Percentiles rank a stretch among this genome's conserved stretches.
These are phyloP conservation scores for Aeschynomene evenia DNA, from an alignment of 306 rosid species.

Conservation along the genomic window DNA sequence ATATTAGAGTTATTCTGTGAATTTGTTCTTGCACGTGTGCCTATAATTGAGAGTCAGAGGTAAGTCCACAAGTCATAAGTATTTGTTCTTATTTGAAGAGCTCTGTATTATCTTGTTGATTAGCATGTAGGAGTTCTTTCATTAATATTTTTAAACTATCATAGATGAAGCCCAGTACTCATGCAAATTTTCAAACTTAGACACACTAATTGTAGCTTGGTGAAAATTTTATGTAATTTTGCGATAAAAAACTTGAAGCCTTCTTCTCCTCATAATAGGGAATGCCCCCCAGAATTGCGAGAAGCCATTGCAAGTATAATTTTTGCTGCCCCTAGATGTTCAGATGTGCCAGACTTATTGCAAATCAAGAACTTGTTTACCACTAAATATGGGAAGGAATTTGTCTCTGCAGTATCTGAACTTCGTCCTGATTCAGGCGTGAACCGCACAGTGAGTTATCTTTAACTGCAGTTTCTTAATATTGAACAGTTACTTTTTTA, in stretches of 20 bases:
- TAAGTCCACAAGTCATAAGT: constrained; percentile 34
- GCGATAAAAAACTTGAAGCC: constrained; percentile 24
- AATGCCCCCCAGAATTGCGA: constrained; percentile 86
- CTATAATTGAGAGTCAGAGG: constrained; percentile 86
- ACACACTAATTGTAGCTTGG: too few relatives aligned
- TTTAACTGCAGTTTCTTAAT: constrained; percentile 18
- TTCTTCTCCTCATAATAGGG: constrained; percentile 52
- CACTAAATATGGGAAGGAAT: constrained; percentile 91
- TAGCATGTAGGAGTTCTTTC: not conserved
- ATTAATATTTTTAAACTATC: not conserved
- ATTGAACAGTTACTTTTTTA: constrained; percentile 25
- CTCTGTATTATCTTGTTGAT: constrained; percentile 21
- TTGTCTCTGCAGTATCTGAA: constrained; percentile 66
- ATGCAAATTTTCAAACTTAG: too few relatives aligned
- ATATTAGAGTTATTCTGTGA: constrained; percentile 96
- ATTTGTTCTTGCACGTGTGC: constrained; percentile 89
- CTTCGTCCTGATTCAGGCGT: constrained; percentile 99
- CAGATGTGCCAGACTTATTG: constrained; percentile 93
- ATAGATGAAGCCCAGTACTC: not conserved
- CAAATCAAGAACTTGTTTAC: constrained; percentile 81
- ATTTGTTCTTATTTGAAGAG: constrained; percentile 21
- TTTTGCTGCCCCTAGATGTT: constrained; percentile 97
- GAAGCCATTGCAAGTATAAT: constrained; percentile 93
- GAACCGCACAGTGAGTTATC: constrained; percentile 76
- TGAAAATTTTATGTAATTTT: too few relatives aligned